phyloP scores from a whole-genome alignment of 371 early-diverging fungal genomes.

The Mucor piriformis region DNA sequence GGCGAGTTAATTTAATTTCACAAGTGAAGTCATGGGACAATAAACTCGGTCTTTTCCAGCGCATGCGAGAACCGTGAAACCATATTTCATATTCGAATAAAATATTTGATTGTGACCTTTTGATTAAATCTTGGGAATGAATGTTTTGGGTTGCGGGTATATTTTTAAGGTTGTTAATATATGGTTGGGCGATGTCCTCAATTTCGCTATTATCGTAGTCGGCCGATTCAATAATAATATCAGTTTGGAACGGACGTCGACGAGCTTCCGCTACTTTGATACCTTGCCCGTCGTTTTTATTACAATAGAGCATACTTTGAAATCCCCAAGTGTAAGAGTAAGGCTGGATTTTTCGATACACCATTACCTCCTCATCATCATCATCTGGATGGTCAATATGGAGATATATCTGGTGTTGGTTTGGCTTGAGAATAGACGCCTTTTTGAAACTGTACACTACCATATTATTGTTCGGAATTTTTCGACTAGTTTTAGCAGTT shows the following conservation, averaged over 20 bases:
- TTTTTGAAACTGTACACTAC: conserved; percentile 35
- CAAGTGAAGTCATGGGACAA: conserved; percentile 47
- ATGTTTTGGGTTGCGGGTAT: conserved; percentile 2
- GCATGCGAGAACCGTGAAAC: conserved; percentile 35
- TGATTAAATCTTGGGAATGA: conserved; percentile 30
- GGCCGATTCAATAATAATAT: conserved; percentile 36
- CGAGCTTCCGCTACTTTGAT: conserved; percentile 40
- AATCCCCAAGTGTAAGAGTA: conserved; percentile 47
- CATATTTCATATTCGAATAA: conserved; percentile 44
- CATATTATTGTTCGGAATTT: conserved; percentile 17
- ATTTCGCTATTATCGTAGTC: conserved; percentile 16
- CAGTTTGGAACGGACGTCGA: conserved; percentile 44
- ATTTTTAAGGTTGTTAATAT: conserved; percentile 2
- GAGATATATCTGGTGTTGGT: conserved; percentile 36
- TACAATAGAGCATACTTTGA: conserved; percentile 39
- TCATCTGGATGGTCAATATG: conserved; percentile 9
- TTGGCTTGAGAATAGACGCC: conserved; percentile 34
- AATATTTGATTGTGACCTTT: conserved; percentile 37
- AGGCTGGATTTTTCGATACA: conserved; percentile 42
- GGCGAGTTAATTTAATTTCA: conserved; percentile 29
- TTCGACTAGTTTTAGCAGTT: not conserved
- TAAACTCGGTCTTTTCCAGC: conserved; percentile 46
- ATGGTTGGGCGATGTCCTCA: conserved; percentile 1
- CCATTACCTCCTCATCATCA: conserved; percentile 30
- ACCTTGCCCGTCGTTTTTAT: conserved; percentile 6